Evolutionary conservation across 306 rosid species (phyloP).

Genomic region (Astragalus membranaceus): DNA sequence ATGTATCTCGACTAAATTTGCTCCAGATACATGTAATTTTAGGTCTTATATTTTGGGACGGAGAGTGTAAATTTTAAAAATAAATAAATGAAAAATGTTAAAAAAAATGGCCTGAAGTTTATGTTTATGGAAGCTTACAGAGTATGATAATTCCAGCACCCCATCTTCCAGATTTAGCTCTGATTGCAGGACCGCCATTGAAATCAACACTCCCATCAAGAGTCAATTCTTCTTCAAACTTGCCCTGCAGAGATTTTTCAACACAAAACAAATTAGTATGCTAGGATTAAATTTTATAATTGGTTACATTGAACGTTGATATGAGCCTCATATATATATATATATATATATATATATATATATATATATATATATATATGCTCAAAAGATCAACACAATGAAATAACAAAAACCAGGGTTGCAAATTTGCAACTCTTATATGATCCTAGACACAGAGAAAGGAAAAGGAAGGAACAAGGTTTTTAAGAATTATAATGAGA

Average conservation of each 20-base stretch:
- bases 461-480: not conserved
- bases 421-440: not conserved
- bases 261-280: not conserved
- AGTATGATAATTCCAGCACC: slow-evolving; percentile 82
- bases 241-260: slow-evolving; percentile 21
- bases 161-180: slow-evolving; percentile 85
- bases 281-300: not conserved
- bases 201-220: slow-evolving; percentile 84
- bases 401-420: not conserved
- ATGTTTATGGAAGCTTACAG: slow-evolving; percentile 43
- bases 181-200: slow-evolving; percentile 79
- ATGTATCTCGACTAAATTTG: not conserved
- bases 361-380: not conserved
- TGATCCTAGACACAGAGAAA: not conserved
- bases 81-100: too few relatives aligned
- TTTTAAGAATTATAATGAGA: not conserved
- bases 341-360: not conserved
- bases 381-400: not conserved
- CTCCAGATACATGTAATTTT: too few relatives aligned
- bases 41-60: too few relatives aligned
- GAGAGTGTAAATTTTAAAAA: too few relatives aligned
- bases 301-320: not conserved
- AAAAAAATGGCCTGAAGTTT: too few relatives aligned
- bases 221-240: slow-evolving; percentile 45
- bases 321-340: not conserved